These are phyloP conservation scores for Ceratocystis lukuohia DNA, from an alignment of 2,329 filamentous ascomycete species.

Conservation along the genomic window DNA sequence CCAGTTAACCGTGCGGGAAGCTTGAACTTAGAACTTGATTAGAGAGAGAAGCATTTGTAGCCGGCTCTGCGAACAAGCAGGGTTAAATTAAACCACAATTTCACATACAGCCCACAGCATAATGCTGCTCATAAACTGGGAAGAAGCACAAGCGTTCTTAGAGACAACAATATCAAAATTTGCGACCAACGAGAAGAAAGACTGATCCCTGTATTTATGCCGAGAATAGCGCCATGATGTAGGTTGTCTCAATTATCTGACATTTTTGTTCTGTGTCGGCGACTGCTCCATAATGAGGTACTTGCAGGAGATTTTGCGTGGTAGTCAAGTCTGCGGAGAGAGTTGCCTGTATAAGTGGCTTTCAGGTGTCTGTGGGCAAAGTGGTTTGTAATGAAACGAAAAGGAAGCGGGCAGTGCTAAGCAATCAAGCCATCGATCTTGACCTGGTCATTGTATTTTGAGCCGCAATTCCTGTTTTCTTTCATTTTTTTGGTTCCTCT, in stretches of 20 bases:
- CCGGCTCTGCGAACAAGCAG: neutral
- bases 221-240: slow-evolving; percentile 5
- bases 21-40: neutral
- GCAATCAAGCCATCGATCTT: neutral
- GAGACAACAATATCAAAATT: slow-evolving; percentile 7
- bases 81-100: neutral
- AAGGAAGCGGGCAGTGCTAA: neutral
- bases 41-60: neutral
- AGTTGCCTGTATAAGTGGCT: neutral
- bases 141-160: slow-evolving; percentile 4
- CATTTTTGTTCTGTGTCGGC: neutral
- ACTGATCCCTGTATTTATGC: slow-evolving; percentile 5
- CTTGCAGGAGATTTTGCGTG: too few species aligned
- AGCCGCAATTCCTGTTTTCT: neutral
- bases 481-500: neutral
- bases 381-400: neutral
- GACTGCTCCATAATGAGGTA: neutral
- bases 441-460: neutral
- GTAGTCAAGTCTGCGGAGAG: neutral
- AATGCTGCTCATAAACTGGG: neutral
- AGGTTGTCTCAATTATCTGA: neutral
- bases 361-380: neutral
- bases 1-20: neutral
- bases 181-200: slow-evolving; percentile 1
- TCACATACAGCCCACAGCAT: neutral